These are phyloP conservation scores for Leccinum subtestaceum DNA, from an alignment of 768 basidiomycete genomes.

Conservation along the genomic window DNA sequence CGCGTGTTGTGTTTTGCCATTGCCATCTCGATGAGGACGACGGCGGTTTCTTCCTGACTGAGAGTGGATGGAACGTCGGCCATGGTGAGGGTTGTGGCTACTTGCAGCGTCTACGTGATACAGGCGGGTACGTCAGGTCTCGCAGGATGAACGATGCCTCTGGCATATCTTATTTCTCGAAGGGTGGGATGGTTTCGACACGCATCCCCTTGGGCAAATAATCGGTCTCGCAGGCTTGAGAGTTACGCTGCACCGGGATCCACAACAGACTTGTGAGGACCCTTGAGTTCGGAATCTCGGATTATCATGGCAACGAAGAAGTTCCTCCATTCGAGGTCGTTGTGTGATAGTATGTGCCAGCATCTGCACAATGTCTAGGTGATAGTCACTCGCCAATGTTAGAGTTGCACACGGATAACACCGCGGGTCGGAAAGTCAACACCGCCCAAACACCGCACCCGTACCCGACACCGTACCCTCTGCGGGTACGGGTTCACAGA, in stretches of 20 bases:
- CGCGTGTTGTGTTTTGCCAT: slow-evolving; percentile 64
- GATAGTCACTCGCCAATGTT: background rate
- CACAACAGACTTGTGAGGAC: background rate
- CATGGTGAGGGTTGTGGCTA: slow-evolving; percentile 11
- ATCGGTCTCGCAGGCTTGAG: slow-evolving; percentile 1
- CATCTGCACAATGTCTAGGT: background rate
- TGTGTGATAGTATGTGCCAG: background rate
- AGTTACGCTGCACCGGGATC: background rate
- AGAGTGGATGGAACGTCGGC: slow-evolving; percentile 44
- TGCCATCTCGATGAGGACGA: slow-evolving; percentile 51
- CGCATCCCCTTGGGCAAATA: background rate
- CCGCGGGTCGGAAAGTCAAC: too few species aligned
- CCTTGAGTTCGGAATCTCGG: background rate
- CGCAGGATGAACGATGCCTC: too few species aligned
- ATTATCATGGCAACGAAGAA: background rate
- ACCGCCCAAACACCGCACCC: too few species aligned
- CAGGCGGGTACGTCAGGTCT: background rate
- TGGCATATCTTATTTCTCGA: background rate
- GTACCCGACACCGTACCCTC: too few species aligned
- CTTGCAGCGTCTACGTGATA: slow-evolving; percentile 2
- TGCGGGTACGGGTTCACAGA: too few species aligned
- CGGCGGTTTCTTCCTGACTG: slow-evolving; percentile 57
- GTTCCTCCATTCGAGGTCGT: background rate
- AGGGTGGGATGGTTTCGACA: background rate
- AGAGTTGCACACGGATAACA: too few species aligned